These are phyloP conservation scores for Didymella arachidicola DNA, from an alignment of 2,329 filamentous ascomycete species.

Conservation along the genomic window DNA sequence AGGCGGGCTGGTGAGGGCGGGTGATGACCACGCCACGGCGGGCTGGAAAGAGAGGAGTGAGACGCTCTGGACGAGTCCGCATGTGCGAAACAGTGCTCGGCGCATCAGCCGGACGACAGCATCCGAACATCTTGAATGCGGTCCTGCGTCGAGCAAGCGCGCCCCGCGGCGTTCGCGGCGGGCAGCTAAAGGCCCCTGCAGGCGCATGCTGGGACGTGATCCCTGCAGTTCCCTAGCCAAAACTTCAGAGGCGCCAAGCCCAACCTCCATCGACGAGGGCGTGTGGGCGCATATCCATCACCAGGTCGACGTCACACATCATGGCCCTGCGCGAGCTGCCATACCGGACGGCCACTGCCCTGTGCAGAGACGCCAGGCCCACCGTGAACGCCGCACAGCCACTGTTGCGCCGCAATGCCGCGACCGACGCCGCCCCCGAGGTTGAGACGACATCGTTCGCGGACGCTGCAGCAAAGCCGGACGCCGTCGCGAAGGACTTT, in stretches of 20 bases:
- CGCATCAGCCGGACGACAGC: conserved; percentile 2
- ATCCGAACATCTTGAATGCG: neutral
- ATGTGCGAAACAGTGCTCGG: neutral
- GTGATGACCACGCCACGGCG: conserved; percentile 19
- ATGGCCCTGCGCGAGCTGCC: conserved; percentile 52
- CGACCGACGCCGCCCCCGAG: conserved; percentile 54
- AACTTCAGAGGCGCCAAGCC: conserved; percentile 6
- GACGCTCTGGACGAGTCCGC: conserved; percentile 1
- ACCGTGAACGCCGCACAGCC: conserved; percentile 30
- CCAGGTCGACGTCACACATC: conserved; percentile 25
- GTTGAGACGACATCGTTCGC: conserved; percentile 60
- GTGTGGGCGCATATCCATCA: conserved; percentile 18
- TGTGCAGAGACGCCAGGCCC: conserved; percentile 39
- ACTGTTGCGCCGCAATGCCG: conserved; percentile 56
- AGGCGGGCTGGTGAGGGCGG: neutral
- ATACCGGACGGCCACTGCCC: conserved; percentile 35
- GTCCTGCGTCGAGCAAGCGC: neutral
- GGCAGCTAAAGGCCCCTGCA: conserved; percentile 2
- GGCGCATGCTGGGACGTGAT: conserved; percentile 4
- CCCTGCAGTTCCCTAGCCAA: conserved; percentile 18
- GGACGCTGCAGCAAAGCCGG: conserved; percentile 48
- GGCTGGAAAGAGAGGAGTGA: conserved; percentile 3
- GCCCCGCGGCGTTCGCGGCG: neutral
- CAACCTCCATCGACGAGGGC: conserved; percentile 23
- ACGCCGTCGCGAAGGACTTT: conserved; percentile 55